Evolutionary conservation across 352 stramenopile species (phyloP).

Genomic region (Pythium brachiatum): DNA sequence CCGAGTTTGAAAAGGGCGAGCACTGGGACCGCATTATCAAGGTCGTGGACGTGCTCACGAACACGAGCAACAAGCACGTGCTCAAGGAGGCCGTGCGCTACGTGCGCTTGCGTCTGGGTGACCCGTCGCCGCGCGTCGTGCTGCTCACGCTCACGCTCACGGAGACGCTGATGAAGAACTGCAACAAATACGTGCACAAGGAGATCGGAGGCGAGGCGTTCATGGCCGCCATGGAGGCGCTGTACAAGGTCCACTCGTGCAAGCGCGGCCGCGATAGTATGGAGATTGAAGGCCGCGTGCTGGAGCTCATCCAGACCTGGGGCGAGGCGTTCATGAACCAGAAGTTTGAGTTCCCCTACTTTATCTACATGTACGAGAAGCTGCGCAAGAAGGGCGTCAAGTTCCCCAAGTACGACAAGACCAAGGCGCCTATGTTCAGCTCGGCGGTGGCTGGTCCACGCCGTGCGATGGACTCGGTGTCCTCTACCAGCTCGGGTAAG

Average conservation of each 20-base stretch:
- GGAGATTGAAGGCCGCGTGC: conserved; percentile 62
- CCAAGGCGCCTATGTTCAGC: conserved; percentile 32
- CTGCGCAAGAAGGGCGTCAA: conserved; percentile 75
- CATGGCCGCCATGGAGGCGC: conserved; percentile 66
- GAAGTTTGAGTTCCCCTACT: conserved; percentile 68
- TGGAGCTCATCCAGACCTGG: conserved; percentile 80
- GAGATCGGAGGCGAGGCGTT: conserved; percentile 69
- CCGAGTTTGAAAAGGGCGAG: conserved; percentile 65
- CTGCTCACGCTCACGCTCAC: conserved; percentile 64
- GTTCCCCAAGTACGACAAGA: conserved; percentile 79
- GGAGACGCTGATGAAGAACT: conserved; percentile 79
- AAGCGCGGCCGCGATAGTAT: conserved; percentile 71
- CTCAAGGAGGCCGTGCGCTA: conserved; percentile 76
- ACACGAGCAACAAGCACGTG: conserved; percentile 52
- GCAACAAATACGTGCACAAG: conserved; percentile 58
- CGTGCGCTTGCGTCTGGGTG: conserved; percentile 59
- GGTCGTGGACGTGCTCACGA: conserved; percentile 75
- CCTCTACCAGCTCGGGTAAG: conserved; percentile 6
- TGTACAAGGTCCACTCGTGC: conserved; percentile 73
- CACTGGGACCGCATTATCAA: conserved; percentile 73
- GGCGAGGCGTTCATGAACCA: conserved; percentile 76
- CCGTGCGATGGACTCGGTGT: conserved; percentile 4
- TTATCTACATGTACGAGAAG: conserved; percentile 84
- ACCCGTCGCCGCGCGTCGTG: conserved; percentile 61
- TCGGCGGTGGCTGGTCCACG: conserved; percentile 1